These are phyloP conservation scores for Primulina eburnea DNA, from an alignment of 257 asterid species.

Conservation along the genomic window DNA sequence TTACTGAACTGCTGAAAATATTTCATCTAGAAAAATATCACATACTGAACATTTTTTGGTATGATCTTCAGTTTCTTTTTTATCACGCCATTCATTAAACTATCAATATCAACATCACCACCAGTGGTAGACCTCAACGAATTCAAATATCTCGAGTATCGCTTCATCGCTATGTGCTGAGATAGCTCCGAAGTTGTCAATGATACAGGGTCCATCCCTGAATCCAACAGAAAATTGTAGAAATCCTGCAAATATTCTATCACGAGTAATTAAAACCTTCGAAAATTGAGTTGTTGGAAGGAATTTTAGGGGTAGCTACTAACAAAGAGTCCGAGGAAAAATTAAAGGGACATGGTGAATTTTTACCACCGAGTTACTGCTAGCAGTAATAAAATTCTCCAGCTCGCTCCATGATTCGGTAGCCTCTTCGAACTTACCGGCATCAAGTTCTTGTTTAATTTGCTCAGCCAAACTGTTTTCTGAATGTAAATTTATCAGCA, in stretches of 20 bases:
- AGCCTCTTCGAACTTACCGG: constrained; percentile 57
- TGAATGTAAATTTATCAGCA: constrained; percentile 17
- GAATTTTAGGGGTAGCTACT: not conserved
- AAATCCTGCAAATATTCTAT: constrained; percentile 50
- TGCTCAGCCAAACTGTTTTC: constrained; percentile 57
- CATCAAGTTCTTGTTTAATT: constrained; percentile 51
- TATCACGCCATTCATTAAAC: constrained; percentile 71
- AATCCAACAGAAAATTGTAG: constrained; percentile 82
- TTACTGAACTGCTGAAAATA: constrained; percentile 29
- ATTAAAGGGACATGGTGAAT: not conserved
- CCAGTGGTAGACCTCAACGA: constrained; percentile 48
- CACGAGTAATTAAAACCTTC: too few relatives aligned
- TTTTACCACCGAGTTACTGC: constrained; percentile 68
- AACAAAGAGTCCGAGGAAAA: not conserved
- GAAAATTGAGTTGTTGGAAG: not conserved
- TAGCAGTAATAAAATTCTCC: constrained; percentile 42
- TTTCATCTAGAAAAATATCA: not conserved
- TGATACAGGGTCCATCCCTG: constrained; percentile 64
- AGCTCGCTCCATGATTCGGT: constrained; percentile 63
- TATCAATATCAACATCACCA: constrained; percentile 48
- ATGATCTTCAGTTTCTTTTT: constrained; percentile 75
- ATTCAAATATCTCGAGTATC: constrained; percentile 65
- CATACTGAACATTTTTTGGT: constrained; percentile 41
- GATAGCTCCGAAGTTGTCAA: constrained; percentile 49
- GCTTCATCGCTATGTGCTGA: constrained; percentile 36